Base-by-base conservation (phyloP, 2,329 filamentous ascomycete genomes). In the Aspergillus versicolor region DNA sequence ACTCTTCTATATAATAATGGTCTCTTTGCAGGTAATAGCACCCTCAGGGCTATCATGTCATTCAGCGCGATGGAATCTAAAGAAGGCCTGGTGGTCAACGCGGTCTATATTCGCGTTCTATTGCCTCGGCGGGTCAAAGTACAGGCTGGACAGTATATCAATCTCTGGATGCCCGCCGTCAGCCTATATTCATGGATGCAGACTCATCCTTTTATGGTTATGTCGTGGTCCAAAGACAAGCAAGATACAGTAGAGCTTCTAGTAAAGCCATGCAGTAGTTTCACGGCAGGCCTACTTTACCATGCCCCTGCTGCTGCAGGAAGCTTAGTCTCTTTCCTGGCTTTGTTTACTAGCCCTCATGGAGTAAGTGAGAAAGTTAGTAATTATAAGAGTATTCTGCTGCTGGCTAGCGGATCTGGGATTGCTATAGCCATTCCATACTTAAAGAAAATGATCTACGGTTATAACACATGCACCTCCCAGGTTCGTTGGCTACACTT, bases 381-480 rank as follows among this genome's bases (percentile, higher is more conserved):
- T 15, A 54, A 67, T 13, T 75, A 70, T 61, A 61, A 73, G 58
- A 74, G 57, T n/a, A 59, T 72, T 37, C 52, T 77, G 3, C 63
- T 74, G 48, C 54, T 77, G 9, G 66, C 70, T 9, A 73, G 61
- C 52, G 66, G 66, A 38, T 70, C 68, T 54, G 65, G 73, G 7
- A 70, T 77, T 27, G 67, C 65, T 6, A 63, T 60, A 11, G 60
- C 67, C 19, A 62, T 75, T 48, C 66, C 65, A 34, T 73, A 74
- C 59, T 59, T 77, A 4, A 73, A 72, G 56, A 56, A 75, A 61
- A 63, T 76, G 13, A 69, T 77, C 42, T 58, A 74, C 46, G 61
- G 67, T 17, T 73, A 73, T 52, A 71, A 73, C 38, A 68, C 67
- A 22, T 65, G 59, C 43, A 65, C 63, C 30, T 60, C 63, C 44